These are phyloP conservation scores for Leptographium flavum DNA, from an alignment of 2,329 filamentous ascomycete species.

Conservation along the genomic window DNA sequence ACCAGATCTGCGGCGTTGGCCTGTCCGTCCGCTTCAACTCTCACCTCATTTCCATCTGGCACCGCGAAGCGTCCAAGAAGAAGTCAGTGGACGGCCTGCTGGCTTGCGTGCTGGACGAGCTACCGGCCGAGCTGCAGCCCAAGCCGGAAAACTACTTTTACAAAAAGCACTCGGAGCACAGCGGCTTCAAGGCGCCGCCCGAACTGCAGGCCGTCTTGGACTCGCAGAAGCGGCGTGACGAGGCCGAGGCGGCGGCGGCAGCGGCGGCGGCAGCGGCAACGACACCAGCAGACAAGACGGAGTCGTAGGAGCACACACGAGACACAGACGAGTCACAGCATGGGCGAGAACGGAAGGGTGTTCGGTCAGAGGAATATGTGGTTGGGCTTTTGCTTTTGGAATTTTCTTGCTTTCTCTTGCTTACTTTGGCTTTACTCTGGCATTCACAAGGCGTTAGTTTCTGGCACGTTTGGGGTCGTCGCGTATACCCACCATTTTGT, in stretches of 20 bases:
- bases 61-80: conserved; percentile 71
- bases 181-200: conserved; percentile 57
- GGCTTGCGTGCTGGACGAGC: conserved; percentile 54
- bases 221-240: conserved; percentile 36
- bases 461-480: background rate
- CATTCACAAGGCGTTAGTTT: conserved; percentile 2
- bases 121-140: conserved; percentile 59
- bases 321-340: background rate
- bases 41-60: conserved; percentile 84
- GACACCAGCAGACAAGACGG: background rate
- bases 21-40: conserved; percentile 81
- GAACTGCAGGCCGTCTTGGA: conserved; percentile 43
- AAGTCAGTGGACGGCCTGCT: conserved; percentile 65
- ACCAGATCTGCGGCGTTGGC: conserved; percentile 81
- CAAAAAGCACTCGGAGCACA: conserved; percentile 81
- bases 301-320: background rate
- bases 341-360: background rate
- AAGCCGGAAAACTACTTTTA: conserved; percentile 65
- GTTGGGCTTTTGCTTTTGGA: background rate
- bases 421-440: background rate
- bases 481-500: too few species aligned
- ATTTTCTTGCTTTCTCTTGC: too few species aligned
- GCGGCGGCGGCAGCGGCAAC: conserved; percentile 3
- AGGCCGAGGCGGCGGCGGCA: conserved; percentile 13
- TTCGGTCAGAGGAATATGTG: background rate